Evolutionary conservation across 805 yeast species (phyloP).

Genomic region (Kazachstania viticola): DNA sequence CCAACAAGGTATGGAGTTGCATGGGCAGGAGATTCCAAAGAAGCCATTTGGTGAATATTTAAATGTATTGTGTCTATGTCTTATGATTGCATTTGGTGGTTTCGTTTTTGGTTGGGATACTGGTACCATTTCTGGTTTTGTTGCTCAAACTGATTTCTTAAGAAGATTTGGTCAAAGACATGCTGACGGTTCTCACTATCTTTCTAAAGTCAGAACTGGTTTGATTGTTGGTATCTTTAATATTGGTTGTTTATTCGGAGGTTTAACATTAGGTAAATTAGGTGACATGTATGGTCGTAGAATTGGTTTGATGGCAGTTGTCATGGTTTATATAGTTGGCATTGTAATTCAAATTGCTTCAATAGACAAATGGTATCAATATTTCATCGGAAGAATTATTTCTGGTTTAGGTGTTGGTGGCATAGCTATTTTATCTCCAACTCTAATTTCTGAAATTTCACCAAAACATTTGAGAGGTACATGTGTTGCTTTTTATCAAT

Average conservation of each 20-base stretch:
- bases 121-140: slow-evolving; percentile 70
- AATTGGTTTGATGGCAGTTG: slow-evolving; percentile 46
- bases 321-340: slow-evolving; percentile 56
- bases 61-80: slow-evolving; percentile 21
- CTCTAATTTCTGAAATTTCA: slow-evolving; percentile 42
- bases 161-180: slow-evolving; percentile 39
- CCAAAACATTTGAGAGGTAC: slow-evolving; percentile 50
- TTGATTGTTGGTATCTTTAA: slow-evolving; percentile 52
- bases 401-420: slow-evolving; percentile 79
- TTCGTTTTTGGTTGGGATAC: slow-evolving; percentile 66
- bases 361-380: slow-evolving; percentile 51
- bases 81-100: slow-evolving; percentile 51
- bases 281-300: slow-evolving; percentile 62
- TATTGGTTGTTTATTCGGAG: slow-evolving; percentile 70
- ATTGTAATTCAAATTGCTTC: slow-evolving; percentile 54
- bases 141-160: slow-evolving; percentile 43
- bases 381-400: slow-evolving; percentile 53
- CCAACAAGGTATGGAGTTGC: not conserved
- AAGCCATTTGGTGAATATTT: slow-evolving; percentile 14
- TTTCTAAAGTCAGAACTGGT: slow-evolving; percentile 46
- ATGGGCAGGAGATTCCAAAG: slow-evolving; percentile 2
- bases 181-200: slow-evolving; percentile 25
- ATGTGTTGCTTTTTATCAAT: slow-evolving; percentile 58
- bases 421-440: slow-evolving; percentile 63
- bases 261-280: slow-evolving; percentile 43